phyloP scores from a whole-genome alignment of 495 filamentous ascomycete genomes.

The Podospora bellae-mahoneyi region DNA sequence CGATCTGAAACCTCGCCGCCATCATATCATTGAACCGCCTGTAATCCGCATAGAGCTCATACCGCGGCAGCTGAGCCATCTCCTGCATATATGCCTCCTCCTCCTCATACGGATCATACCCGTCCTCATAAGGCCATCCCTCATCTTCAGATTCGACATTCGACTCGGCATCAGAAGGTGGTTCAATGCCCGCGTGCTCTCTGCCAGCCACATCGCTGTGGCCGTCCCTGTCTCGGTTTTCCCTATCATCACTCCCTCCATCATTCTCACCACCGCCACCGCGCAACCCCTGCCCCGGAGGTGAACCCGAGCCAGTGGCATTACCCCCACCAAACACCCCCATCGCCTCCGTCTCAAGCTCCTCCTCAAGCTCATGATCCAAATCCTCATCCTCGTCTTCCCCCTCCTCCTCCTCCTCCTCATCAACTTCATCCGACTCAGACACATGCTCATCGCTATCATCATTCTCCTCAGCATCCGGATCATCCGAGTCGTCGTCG shows the following conservation, averaged over 20 bases:
- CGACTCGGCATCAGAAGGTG: background rate
- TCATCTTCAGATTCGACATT: background rate
- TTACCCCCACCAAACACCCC: background rate
- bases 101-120: background rate
- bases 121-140: background rate
- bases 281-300: background rate
- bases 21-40: slow-evolving; percentile 4
- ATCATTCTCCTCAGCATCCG: slow-evolving; percentile 15
- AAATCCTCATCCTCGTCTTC: slow-evolving; percentile 3
- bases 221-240: background rate
- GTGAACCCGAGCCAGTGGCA: background rate
- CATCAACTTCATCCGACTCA: background rate
- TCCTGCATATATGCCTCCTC: background rate
- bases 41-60: background rate
- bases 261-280: background rate
- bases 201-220: background rate
- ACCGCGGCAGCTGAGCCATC: background rate
- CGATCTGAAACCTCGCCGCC: background rate
- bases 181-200: background rate
- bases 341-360: background rate
- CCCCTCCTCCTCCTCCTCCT: background rate
- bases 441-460: slow-evolving; percentile 1
- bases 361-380: slow-evolving; percentile 1
- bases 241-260: background rate
- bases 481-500: background rate